These are phyloP conservation scores for Mortierella sp. DNA, from an alignment of 371 early-diverging fungal genomes.

Conservation along the genomic window DNA sequence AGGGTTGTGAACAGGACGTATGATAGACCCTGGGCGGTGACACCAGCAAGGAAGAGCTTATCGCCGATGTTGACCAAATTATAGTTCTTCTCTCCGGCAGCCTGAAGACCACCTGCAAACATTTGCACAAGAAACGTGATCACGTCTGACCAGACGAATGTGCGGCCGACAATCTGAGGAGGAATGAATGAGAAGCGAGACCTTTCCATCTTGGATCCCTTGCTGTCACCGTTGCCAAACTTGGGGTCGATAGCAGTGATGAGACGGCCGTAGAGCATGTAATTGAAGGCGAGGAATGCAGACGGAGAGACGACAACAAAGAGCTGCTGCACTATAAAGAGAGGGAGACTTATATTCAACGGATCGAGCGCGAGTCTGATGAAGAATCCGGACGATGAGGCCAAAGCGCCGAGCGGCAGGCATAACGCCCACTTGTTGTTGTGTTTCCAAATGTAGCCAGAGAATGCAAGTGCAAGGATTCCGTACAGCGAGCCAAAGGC, in stretches of 20 bases:
- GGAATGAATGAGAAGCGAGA: constrained; percentile 36
- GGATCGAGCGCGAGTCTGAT: constrained; percentile 13
- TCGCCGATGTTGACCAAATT: constrained; percentile 16
- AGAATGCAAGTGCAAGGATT: constrained; percentile 7
- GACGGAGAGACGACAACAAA: constrained; percentile 24
- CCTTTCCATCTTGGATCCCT: constrained; percentile 12
- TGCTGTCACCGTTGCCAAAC: constrained; percentile 9
- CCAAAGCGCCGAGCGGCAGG: constrained; percentile 31
- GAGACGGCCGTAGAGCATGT: constrained; percentile 41
- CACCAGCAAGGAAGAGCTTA: constrained; percentile 30
- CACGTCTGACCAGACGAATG: constrained; percentile 27
- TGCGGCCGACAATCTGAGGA: constrained; percentile 33
- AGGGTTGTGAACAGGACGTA: constrained; percentile 30
- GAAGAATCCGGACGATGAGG: constrained; percentile 25
- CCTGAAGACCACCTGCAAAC: constrained; percentile 26
- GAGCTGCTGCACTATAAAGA: constrained; percentile 14
- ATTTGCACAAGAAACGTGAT: constrained; percentile 22
- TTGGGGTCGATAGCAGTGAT: constrained; percentile 33
- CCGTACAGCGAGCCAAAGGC: constrained; percentile 16
- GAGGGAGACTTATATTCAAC: constrained; percentile 1
- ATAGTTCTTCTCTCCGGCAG: not conserved
- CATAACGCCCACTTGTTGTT: constrained; percentile 38
- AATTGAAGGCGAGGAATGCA: constrained; percentile 46
- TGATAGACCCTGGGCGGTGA: constrained; percentile 25
- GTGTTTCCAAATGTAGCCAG: constrained; percentile 1